Evolutionary conservation across 2,329 filamentous ascomycete genomes (phyloP), one percentile per base, ranked within the genome.

Genomic region (Emydomyces testavorans): DNA sequence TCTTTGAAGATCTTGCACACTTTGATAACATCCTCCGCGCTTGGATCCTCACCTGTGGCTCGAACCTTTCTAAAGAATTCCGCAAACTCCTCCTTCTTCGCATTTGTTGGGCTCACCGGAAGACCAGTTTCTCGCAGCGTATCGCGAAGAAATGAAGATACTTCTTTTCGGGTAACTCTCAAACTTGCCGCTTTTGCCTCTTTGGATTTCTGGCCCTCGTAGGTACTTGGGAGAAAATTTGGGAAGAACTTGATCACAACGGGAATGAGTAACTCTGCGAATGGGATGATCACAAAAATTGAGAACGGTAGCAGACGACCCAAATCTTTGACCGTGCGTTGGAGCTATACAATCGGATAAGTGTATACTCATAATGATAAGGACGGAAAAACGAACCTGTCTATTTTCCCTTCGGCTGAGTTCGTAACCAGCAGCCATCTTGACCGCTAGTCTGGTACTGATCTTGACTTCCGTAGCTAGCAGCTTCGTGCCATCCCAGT

Each of bases 1-100:
- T 98, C 92, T 66, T 92, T 93, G 79, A 98, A 98, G 55, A 94
- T 84, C 75, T 95, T 93, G 80, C 92, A 96, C 54, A 98, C 90
- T 70, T 92, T 94, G 74, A 98, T 94, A 54, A 98, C 87, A 62
- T 98, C 92, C 56, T 89, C 78, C 46, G 81, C 78, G 3, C 85
- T 92, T 1, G 92, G 92, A 38, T 83, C 76, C 71, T 96, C 90
- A 54, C 90, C 92, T 1, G 90, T 95, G 15, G 86, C 81, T 46
- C 92, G 77, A 53, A 96, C 79, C 73, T 98, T 98, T 64, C 86
- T 83, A 82, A 98, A 98, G 71, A 98, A 98, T 60, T 90, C 86
- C 52, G 83, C 77, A 59, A 98, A 98, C 65, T 96, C 92, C 57
- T 94, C 88, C 61, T 83, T 89, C 63, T 92, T 88, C 13, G 90